Evolutionary conservation across 805 yeast species (phyloP).

Genomic region (Torulaspora delbrueckii): DNA sequence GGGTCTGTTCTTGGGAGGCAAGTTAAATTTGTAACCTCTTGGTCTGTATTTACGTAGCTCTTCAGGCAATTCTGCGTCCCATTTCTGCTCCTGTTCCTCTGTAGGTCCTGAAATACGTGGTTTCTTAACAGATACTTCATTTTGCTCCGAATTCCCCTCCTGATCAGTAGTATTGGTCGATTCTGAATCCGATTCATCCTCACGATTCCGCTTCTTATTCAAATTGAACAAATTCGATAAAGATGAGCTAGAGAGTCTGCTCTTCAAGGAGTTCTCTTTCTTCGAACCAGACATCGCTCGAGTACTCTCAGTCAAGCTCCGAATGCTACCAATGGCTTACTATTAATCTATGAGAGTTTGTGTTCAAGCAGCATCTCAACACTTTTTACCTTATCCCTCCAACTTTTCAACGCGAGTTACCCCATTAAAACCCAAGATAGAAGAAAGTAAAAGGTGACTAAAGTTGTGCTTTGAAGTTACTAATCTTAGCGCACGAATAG

Average conservation of each 20-base stretch:
- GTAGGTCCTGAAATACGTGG: constrained; percentile 16
- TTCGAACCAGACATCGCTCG: constrained; percentile 1
- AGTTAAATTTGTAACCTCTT: constrained; percentile 65
- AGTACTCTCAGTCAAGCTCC: not conserved
- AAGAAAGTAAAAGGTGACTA: not conserved
- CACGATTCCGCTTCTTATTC: constrained; percentile 23
- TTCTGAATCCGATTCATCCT: constrained; percentile 29
- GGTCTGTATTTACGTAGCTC: constrained; percentile 76
- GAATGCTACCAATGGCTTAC: not conserved
- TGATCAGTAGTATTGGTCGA: constrained; percentile 25
- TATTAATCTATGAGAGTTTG: not conserved
- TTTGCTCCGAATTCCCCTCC: constrained; percentile 1
- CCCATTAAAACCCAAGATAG: not conserved
- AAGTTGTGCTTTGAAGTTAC: too few species aligned
- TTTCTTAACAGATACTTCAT: constrained; percentile 7
- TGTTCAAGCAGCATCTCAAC: not conserved
- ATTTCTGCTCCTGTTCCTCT: constrained; percentile 49
- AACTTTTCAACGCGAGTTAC: not conserved
- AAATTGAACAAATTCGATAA: constrained; percentile 34
- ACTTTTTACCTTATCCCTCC: not conserved
- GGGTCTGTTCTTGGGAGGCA: constrained; percentile 82
- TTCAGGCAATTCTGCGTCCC: constrained; percentile 61
- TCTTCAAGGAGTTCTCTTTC: constrained; percentile 21
- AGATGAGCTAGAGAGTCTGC: constrained; percentile 29
- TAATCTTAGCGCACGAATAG: too few species aligned